A percentile compares a stretch with the other conserved stretches of the same genome.
phyloP scores from a whole-genome alignment of 805 yeast genomes.

The Trichomonascus vanleenenianus region DNA sequence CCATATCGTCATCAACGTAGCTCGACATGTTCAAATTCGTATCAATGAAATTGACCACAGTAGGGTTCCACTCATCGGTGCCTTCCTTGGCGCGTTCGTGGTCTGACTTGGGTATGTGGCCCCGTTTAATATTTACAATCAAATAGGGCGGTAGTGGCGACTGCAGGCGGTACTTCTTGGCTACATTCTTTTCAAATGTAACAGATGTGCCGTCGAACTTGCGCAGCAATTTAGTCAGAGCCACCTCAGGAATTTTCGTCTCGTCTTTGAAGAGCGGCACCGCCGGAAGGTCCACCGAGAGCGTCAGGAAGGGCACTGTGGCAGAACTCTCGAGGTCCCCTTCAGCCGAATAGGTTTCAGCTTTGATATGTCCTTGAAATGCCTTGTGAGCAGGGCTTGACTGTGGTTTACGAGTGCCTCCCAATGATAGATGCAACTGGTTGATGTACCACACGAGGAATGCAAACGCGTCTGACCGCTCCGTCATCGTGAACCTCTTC shows the following conservation, averaged over 20 bases:
- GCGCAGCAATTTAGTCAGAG: slow-evolving; percentile 37
- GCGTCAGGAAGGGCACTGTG: slow-evolving; percentile 38
- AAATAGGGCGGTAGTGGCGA: slow-evolving; percentile 48
- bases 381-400: slow-evolving; percentile 29
- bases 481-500: slow-evolving; percentile 34
- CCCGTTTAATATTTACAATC: slow-evolving; percentile 49
- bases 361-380: slow-evolving; percentile 48
- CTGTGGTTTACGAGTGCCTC: slow-evolving; percentile 20
- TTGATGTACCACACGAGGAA: slow-evolving; percentile 57
- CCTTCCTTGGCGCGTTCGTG: slow-evolving; percentile 28
- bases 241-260: slow-evolving; percentile 41
- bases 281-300: slow-evolving; percentile 55
- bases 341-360: slow-evolving; percentile 26
- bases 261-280: slow-evolving; percentile 49
- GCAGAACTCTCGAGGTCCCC: slow-evolving; percentile 31
- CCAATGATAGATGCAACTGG: slow-evolving; percentile 30
- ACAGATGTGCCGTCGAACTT: slow-evolving; percentile 26
- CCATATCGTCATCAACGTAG: slow-evolving; percentile 12
- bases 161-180: slow-evolving; percentile 33
- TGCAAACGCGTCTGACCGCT: slow-evolving; percentile 44
- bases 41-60: slow-evolving; percentile 52
- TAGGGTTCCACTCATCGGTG: slow-evolving; percentile 40
- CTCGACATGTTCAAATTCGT: slow-evolving; percentile 24
- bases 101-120: too few relatives aligned
- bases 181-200: slow-evolving; percentile 30